A percentile compares a stretch with the other conserved stretches of the same genome.
phyloP scores from a whole-genome alignment of 306 rosid genomes.

The Albizia julibrissin region DNA sequence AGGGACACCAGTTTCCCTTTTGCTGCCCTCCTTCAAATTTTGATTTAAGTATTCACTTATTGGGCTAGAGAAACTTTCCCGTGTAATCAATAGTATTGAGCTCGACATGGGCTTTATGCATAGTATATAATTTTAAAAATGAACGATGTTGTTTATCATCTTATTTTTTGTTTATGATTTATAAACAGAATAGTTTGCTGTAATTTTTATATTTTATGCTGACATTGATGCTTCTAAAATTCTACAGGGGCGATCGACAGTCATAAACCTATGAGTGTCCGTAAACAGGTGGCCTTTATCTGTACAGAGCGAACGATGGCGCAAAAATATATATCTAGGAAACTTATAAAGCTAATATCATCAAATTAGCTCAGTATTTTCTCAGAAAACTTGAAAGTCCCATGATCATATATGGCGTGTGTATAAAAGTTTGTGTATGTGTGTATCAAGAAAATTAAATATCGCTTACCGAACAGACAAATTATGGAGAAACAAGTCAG shows the following conservation, averaged over 20 bases:
- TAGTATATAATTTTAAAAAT: background rate
- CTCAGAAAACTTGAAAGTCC: background rate
- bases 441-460: background rate
- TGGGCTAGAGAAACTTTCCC: background rate
- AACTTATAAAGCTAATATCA: background rate
- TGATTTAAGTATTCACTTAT: background rate
- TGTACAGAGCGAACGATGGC: background rate
- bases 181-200: background rate
- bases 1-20: background rate
- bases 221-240: background rate
- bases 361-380: background rate
- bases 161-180: too few species aligned
- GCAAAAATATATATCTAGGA: background rate
- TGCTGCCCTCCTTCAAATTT: background rate
- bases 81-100: background rate
- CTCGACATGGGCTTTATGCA: background rate
- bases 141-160: background rate
- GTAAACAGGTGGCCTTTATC: constrained; percentile 13
- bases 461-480: background rate
- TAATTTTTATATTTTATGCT: background rate
- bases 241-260: background rate
- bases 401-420: background rate
- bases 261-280: background rate
- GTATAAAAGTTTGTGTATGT: too few species aligned
- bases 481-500: background rate